Percentiles rank a stretch among this genome's conserved stretches.
phyloP scores from a whole-genome alignment of 441 rosid genomes.

The Capsella rubella region DNA sequence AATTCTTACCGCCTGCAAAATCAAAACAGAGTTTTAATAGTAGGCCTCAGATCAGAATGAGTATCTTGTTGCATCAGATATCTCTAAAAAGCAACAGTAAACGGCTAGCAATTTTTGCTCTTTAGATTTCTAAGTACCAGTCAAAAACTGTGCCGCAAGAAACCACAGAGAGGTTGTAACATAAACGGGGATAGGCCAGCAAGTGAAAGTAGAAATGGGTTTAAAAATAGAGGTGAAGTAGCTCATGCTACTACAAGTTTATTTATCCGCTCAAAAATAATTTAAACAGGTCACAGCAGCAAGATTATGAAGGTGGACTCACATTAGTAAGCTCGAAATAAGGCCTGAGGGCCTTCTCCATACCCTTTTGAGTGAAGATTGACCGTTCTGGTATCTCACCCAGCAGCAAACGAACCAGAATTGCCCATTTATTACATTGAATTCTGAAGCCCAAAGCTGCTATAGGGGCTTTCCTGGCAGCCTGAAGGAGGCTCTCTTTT shows the following conservation, averaged over 20 bases:
- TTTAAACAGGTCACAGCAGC: slow-evolving; percentile 1
- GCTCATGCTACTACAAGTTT: not conserved
- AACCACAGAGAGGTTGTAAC: not conserved
- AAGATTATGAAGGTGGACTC: slow-evolving; percentile 40
- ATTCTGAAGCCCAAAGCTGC: slow-evolving; percentile 65
- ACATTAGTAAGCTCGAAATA: slow-evolving; percentile 72
- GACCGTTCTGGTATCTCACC: slow-evolving; percentile 72
- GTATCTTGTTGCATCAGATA: slow-evolving; percentile 25
- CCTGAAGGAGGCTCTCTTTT: slow-evolving; percentile 70
- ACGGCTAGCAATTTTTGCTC: slow-evolving; percentile 5
- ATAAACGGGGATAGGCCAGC: not conserved
- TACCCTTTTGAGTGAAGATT: slow-evolving; percentile 64
- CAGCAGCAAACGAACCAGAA: slow-evolving; percentile 59
- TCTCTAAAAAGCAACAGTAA: slow-evolving; percentile 10
- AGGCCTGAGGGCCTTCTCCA: slow-evolving; percentile 69
- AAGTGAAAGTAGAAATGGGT: slow-evolving; percentile 4
- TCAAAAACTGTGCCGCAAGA: not conserved
- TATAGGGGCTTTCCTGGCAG: slow-evolving; percentile 66
- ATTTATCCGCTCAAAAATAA: not conserved
- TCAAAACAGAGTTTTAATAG: slow-evolving; percentile 16
- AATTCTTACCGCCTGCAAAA: slow-evolving; percentile 62
- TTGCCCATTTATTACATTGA: slow-evolving; percentile 68
- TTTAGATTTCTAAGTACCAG: not conserved
- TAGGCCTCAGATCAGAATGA: slow-evolving; percentile 21
- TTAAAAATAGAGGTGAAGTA: slow-evolving; percentile 4